phyloP scores from a whole-genome alignment of 441 rosid genomes.

The Brassica balearica region DNA sequence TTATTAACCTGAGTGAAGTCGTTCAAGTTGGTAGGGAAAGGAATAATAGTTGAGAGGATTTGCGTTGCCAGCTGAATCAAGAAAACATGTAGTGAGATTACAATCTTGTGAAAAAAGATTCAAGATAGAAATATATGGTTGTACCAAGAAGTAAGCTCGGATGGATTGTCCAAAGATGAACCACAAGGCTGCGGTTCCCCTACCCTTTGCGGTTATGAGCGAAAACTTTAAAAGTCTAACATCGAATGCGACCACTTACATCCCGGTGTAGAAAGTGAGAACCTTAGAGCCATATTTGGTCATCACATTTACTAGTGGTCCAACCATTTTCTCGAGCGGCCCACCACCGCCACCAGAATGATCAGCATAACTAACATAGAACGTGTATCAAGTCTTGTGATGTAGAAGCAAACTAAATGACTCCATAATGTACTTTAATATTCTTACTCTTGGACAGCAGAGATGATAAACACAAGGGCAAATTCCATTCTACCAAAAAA shows the following conservation, averaged over 20 bases:
- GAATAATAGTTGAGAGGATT: constrained; percentile 34
- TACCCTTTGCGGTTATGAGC: constrained; percentile 31
- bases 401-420: background rate
- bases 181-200: constrained; percentile 40
- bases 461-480: constrained; percentile 38
- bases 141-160: constrained; percentile 32
- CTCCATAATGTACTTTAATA: background rate
- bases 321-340: constrained; percentile 32
- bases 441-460: constrained; percentile 43
- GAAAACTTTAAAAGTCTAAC: constrained; percentile 37
- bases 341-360: constrained; percentile 46
- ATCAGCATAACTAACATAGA: constrained; percentile 38
- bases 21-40: constrained; percentile 40
- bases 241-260: constrained; percentile 45
- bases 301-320: constrained; percentile 38
- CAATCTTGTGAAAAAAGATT: background rate
- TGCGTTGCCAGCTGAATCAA: constrained; percentile 42
- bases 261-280: constrained; percentile 43
- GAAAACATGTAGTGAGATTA: constrained; percentile 19
- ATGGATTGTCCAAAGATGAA: constrained; percentile 45
- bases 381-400: background rate
- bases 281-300: constrained; percentile 35
- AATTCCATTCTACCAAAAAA: constrained; percentile 44
- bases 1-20: constrained; percentile 45
- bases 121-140: background rate